These are phyloP conservation scores for Mycena latifolia DNA, from an alignment of 768 basidiomycete species.

Conservation along the genomic window DNA sequence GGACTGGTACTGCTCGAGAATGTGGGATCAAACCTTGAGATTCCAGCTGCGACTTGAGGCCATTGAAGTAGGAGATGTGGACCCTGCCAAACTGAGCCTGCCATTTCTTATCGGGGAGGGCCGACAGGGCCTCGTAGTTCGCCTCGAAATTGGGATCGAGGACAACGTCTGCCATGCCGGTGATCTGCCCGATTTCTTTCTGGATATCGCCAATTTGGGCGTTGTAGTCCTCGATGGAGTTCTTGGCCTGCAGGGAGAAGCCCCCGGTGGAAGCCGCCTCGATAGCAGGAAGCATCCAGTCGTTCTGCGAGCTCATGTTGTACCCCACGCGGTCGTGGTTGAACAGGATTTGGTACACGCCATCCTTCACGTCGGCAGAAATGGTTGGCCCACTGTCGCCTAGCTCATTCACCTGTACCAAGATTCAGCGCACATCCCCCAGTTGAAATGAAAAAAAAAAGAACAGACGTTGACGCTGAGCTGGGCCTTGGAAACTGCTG, in stretches of 20 bases:
- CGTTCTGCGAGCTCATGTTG: slow-evolving; percentile 43
- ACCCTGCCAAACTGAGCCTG: slow-evolving; percentile 16
- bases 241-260: slow-evolving; percentile 46
- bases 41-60: slow-evolving; percentile 45
- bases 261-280: slow-evolving; percentile 46
- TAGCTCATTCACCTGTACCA: slow-evolving; percentile 10
- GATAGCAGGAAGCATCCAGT: slow-evolving; percentile 46
- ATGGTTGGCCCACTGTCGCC: slow-evolving; percentile 38
- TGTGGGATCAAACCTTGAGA: slow-evolving; percentile 28
- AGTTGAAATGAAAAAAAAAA: background rate
- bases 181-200: slow-evolving; percentile 43
- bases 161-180: slow-evolving; percentile 43
- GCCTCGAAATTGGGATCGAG: slow-evolving; percentile 54
- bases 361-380: slow-evolving; percentile 50
- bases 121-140: slow-evolving; percentile 42
- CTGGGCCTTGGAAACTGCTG: slow-evolving; percentile 47
- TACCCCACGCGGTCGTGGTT: slow-evolving; percentile 44
- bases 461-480: slow-evolving; percentile 42
- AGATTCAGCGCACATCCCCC: background rate
- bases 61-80: slow-evolving; percentile 31
- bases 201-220: slow-evolving; percentile 43
- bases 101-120: slow-evolving; percentile 15
- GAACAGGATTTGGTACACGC: slow-evolving; percentile 54
- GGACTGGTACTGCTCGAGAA: background rate
- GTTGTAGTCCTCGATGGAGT: slow-evolving; percentile 48